phyloP scores from a whole-genome alignment of 371 early-diverging fungal species.

The Mucor velutinosus region DNA sequence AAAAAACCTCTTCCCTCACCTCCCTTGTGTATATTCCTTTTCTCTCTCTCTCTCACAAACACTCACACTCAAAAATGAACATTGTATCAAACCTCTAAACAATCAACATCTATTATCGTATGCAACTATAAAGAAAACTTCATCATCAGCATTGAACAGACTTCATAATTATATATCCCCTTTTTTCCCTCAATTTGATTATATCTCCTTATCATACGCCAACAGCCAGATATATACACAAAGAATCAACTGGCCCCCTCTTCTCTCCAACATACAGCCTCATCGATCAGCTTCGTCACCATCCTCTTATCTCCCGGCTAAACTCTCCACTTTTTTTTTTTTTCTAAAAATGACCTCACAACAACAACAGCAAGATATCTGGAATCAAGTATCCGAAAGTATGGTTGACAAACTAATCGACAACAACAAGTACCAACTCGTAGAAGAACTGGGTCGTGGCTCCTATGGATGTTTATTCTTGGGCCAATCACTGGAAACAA shows the following conservation, averaged over 20 bases:
- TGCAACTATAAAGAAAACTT: not conserved
- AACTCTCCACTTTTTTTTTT: not conserved
- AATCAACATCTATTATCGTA: not conserved
- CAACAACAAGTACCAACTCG: constrained; percentile 44
- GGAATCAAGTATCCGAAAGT: constrained; percentile 11
- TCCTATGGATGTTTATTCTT: constrained; percentile 63
- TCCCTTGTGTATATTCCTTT: not conserved
- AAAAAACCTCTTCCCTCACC: not conserved
- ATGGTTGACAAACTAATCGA: constrained; percentile 45
- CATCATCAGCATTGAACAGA: not conserved
- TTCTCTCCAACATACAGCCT: not conserved
- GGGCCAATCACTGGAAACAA: constrained; percentile 39
- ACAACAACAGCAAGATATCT: not conserved
- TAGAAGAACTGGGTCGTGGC: constrained; percentile 60
- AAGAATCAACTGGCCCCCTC: not conserved
- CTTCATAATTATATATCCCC: not conserved
- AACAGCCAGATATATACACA: not conserved
- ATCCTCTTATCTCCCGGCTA: not conserved
- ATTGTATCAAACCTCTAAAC: not conserved
- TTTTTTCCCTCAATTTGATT: not conserved
- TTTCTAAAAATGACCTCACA: constrained; percentile 12
- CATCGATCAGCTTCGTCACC: not conserved
- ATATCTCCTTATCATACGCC: not conserved
- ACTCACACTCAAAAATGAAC: not conserved
- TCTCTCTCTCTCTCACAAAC: not conserved